A percentile compares a stretch with the other conserved stretches of the same genome.
These are phyloP conservation scores for Rhynchosporium graminicola DNA, from an alignment of 2,329 filamentous ascomycete genomes.

Conservation along the genomic window DNA sequence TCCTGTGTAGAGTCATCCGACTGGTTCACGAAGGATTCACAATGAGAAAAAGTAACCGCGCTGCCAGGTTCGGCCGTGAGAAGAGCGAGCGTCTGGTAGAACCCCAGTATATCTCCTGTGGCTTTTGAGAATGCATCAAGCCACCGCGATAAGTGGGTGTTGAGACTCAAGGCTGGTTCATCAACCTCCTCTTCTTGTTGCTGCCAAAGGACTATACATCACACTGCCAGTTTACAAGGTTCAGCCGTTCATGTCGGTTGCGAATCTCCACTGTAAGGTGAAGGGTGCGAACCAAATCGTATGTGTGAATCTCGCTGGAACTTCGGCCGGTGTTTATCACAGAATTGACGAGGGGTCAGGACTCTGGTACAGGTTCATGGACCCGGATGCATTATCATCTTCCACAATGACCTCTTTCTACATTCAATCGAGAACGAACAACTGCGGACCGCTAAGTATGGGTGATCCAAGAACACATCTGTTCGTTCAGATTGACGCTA, in stretches of 20 bases:
- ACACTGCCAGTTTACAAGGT: not conserved
- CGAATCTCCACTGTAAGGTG: not conserved
- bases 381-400: not conserved
- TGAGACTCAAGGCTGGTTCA: not conserved
- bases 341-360: not conserved
- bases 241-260: not conserved
- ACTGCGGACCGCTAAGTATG: too few relatives aligned
- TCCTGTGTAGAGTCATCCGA: conserved; percentile 2
- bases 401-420: not conserved
- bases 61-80: not conserved
- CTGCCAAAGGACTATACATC: not conserved
- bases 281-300: not conserved
- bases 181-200: not conserved
- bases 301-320: not conserved
- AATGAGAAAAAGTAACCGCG: not conserved
- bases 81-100: not conserved
- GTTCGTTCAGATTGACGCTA: not conserved
- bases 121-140: not conserved
- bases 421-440: not conserved
- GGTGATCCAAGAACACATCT: too few relatives aligned
- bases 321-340: not conserved
- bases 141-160: not conserved
- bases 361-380: not conserved
- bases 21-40: not conserved
- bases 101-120: not conserved